Base-by-base conservation (phyloP, 2,329 filamentous ascomycete genomes). In the Botrytis elliptica region DNA sequence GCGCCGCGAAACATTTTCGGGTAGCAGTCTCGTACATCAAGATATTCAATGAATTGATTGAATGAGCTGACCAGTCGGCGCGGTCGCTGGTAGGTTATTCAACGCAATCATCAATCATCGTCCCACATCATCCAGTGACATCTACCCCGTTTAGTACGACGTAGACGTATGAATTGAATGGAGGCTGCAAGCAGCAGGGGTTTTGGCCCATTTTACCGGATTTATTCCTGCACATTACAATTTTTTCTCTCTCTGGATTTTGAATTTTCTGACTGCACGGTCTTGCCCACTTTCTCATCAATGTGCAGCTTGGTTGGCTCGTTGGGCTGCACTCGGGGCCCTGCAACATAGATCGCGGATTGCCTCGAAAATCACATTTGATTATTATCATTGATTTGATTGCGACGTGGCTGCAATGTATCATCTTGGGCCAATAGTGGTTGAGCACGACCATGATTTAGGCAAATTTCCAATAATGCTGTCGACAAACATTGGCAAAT, bases 381-480 rank as follows among this genome's bases (percentile, higher is more conserved):
- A 67, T 52, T 70, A 36, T 22, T 68, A 71, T 70, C 74, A 71
- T 62, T 76, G 75, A 76, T 70, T 77, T 60, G 73, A 68, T 70
- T 76, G 77, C 78, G 75, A 80, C 78, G 80, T 81, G 80, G 80
- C 79, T 75, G 77, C 73, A 78, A 74, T 78, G 64, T 76, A 69
- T 71, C 69, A 72, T 72, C 40, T 59, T 40, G 59, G 49, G 74
- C 79, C 79, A 80, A 80, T 80, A 76, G 75, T 72, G 72, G 65
- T 33, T 60, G 73, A 77, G 78, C 79, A 78, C 78, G 78, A 80
- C 73, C 73, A 73, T 78, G 76, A 77, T 80, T 80, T 79, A 78
- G 75, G 77, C 72, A 73, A 62, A 73, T 42, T 72, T 57, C 70
- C 38, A 29, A 29, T 67, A 20, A 67, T 72, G 46, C 46, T 57